Conservation (phyloP, 306 rosid species). For the Pueraria montana region DNA sequence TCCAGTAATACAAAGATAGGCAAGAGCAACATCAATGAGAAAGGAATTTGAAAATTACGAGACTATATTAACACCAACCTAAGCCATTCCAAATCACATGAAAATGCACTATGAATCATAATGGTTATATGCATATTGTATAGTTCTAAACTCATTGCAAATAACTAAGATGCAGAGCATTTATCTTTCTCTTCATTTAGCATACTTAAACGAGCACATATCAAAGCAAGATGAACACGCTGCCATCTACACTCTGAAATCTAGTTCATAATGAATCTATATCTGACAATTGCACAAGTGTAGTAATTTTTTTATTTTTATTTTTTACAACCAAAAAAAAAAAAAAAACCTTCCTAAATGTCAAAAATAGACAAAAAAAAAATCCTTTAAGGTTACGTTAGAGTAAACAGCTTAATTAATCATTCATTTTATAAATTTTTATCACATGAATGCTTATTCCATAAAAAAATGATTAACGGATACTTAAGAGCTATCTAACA, state of each 20-base stretch:
- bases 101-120: neutral
- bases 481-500: too few species aligned
- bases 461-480: too few species aligned
- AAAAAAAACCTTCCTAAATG: too few species aligned
- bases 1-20: neutral
- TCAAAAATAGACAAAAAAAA: too few species aligned
- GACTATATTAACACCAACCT: neutral
- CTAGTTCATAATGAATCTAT: neutral
- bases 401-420: neutral
- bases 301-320: neutral
- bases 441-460: neutral
- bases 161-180: neutral
- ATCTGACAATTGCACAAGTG: neutral
- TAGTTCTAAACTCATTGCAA: neutral
- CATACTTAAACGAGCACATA: neutral
- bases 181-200: constrained; percentile 14
- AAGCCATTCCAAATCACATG: neutral
- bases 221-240: constrained; percentile 1
- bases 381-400: too few species aligned
- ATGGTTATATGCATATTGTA: neutral
- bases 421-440: neutral
- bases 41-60: neutral
- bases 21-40: neutral
- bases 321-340: too few species aligned
- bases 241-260: neutral